Base-by-base conservation (phyloP, 2,329 filamentous ascomycete species). In the Dactylonectria macrodidyma region DNA sequence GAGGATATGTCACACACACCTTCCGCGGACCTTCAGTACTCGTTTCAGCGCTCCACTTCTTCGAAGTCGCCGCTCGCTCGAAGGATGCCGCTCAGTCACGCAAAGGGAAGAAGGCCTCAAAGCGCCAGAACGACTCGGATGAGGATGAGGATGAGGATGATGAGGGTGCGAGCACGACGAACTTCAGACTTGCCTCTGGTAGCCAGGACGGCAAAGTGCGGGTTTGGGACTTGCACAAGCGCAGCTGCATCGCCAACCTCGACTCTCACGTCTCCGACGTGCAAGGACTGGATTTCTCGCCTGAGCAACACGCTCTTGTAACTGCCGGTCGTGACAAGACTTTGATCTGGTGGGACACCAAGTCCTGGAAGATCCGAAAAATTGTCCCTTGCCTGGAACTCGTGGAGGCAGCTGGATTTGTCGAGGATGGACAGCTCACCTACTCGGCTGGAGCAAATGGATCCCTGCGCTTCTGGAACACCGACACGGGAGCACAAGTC, bases 251-350 rank as follows among this genome's bases (percentile, higher is more conserved):
- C 24, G 93, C 93, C 22, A 90, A 91, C 19, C 85, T 97, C 36
- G 95, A 98, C 68, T 96, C 95, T 1, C 97, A 99, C 78, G 95
- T 97, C 24, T 98, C 96, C 10, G 93, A 98, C 72, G 93, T 99
- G n/a, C 91, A 95, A 73, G 91, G 90, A 59, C 80, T 99, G 57
- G 93, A 96, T 74, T 99, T 93, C 79, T 96, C 93, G 5, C 81
- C 90, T 0, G 84, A 91, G 62, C 90, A 95, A 76, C 90, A 95
- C 76, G 85, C 90, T 5, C 84, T 99, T 34, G 87, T 99, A 2
- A 96, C 95, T 5, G 94, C 91, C 22, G 93, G 95, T 78, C 89
- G 96, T 82, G 96, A 99, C 83, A 97, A 97, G 84, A 98, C 96
- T 0, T 89, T 96, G 62, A 96, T 96, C 69, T 88, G 97, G 81